phyloP scores from a whole-genome alignment of 441 rosid species.

The Melastoma candidum region DNA sequence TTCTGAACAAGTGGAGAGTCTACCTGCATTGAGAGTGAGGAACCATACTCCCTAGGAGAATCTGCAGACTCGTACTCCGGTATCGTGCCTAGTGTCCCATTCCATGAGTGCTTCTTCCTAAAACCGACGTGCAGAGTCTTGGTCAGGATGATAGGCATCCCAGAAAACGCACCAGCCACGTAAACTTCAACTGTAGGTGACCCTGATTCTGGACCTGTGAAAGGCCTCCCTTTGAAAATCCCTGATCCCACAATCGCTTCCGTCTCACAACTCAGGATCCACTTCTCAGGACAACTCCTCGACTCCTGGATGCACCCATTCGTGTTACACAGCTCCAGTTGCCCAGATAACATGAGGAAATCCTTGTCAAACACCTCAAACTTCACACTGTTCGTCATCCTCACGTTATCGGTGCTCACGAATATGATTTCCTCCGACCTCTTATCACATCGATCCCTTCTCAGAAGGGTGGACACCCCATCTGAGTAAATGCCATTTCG shows the following conservation, averaged over 20 bases:
- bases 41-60: slow-evolving; percentile 21
- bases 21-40: slow-evolving; percentile 38
- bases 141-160: slow-evolving; percentile 50
- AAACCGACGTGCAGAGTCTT: slow-evolving; percentile 40
- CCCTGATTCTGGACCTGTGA: slow-evolving; percentile 16
- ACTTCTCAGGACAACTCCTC: slow-evolving; percentile 22
- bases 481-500: slow-evolving; percentile 36
- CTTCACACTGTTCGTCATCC: slow-evolving; percentile 44
- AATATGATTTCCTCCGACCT: slow-evolving; percentile 53
- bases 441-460: slow-evolving; percentile 53
- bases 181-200: slow-evolving; percentile 50
- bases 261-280: slow-evolving; percentile 46
- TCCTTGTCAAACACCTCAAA: slow-evolving; percentile 48
- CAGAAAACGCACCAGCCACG: slow-evolving; percentile 54
- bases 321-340: slow-evolving; percentile 29
- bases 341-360: slow-evolving; percentile 40
- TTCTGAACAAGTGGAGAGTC: too few species aligned
- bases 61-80: slow-evolving; percentile 43
- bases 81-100: slow-evolving; percentile 36
- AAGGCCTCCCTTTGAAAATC: slow-evolving; percentile 33
- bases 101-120: slow-evolving; percentile 34
- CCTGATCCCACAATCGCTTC: slow-evolving; percentile 30
- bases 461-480: slow-evolving; percentile 38
- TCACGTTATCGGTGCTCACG: slow-evolving; percentile 49
- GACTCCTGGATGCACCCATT: slow-evolving; percentile 31